Base-by-base conservation (phyloP, 176 grass and related monocot species). In the Bothriochloa decipiens region DNA sequence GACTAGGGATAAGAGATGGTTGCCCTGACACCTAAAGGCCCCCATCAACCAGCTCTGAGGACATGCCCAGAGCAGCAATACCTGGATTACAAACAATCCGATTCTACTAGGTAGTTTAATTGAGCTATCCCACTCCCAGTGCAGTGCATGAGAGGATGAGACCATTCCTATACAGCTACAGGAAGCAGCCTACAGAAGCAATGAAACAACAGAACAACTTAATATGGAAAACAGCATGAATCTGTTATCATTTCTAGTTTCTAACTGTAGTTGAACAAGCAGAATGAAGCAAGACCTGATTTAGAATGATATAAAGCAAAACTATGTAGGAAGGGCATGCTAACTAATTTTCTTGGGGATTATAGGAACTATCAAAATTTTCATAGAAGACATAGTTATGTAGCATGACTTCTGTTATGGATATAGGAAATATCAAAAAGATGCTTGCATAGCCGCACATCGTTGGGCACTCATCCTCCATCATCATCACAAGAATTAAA, bases 401-500 rank as follows among this genome's bases (percentile, higher is more conserved):
- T 32, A 32, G 29, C 29, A 32, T 32, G 29, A 2, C 29, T 32
- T 32, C 29, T 32, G 29, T 32, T 32, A 47, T 49, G 3, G 46
- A 16, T 49, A 3, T 32, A 27, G 14, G 71, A 29, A 27, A 74
- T 22, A 52, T 10, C 47, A 4, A 55, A 29, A 53, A 26, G 43
- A 55, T 35, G 28, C 13, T 57, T n/a, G 53, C 53, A 57, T 20
- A 57, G 20, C 2, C 4, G 3, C 72, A 17, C 46, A 53, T 76
- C 11, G 77, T 50, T 47, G 45, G 27, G 60, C 26, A 27, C 41
- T 80, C 41, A 67, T 40, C 40, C 28, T 0, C 11, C 36, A n/a
- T 15, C 28, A 81, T 69, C 28, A 69, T 37, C 6, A 52, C 45
- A 81, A 53, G 27, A 65, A 69, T 53, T 49, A 37, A 65, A 39